Base-by-base conservation (phyloP, 306 rosid species). In the Glycine latifolia region DNA sequence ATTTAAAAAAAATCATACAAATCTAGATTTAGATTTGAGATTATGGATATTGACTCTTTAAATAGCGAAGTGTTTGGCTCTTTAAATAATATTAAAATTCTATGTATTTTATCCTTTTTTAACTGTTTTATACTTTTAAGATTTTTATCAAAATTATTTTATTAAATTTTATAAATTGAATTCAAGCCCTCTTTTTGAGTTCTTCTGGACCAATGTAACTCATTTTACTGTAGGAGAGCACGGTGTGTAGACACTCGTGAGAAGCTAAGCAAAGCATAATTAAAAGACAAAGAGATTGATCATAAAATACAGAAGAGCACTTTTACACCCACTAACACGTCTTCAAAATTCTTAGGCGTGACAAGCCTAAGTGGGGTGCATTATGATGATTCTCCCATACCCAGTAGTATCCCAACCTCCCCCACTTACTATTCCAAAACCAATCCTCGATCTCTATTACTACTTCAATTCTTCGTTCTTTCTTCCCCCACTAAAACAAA, bases 311-410 rank as follows among this genome's bases (percentile, higher is more conserved):
- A 43, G 20, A 69, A 59, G 83, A 76, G 87, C 84, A 89, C 89
- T 86, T 86, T 86, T 81, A 79, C 69, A 75, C 76, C 82, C 86
- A 87, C 87, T 80, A 48, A 84, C 48, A 84, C 85, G 76, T 78
- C 39, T 81, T 78, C 84, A 87, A 89, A 88, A 89, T 79, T 89
- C 90, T 77, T 73, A 87, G 93, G 95, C 95, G 95, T 91, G 95
- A 81, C 89, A 81, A 71, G 66, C 90, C 87, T 69, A 82, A 86
- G 95, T 91, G 95, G 91, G 90, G 91, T 87, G 91, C 92, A 85
- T 76, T 81, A 91, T 91, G 82, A 88, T 91, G 87, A 82, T 81
- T 78, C 70, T 63, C 79, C 78, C 47, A 43, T 8, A 43, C 44
- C 44, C 44, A 26, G 31, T 26, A 41, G 44, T 41, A 41, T 41